Evolutionary conservation across 768 basidiomycete species (phyloP).

Genomic region (Phanerodontia chrysosporium): DNA sequence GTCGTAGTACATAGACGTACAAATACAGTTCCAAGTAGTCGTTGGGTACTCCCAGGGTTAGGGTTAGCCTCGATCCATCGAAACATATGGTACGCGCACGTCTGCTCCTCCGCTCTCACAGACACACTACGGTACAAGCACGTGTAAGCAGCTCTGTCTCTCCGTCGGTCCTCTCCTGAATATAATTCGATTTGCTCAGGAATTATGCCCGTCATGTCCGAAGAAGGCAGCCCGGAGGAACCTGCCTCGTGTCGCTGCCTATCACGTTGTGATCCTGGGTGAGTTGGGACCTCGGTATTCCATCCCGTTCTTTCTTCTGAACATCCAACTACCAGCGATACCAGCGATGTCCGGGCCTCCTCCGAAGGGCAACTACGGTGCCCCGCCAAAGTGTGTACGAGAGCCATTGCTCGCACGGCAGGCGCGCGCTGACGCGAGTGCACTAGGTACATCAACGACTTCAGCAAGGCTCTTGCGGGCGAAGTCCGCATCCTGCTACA

Average conservation of each 20-base stretch:
- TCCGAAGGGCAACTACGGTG: conserved; percentile 11
- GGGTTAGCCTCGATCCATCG: too few relatives aligned
- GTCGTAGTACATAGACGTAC: too few relatives aligned
- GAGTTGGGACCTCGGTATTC: neutral
- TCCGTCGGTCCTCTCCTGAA: too few relatives aligned
- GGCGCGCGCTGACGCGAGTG: neutral
- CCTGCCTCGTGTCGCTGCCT: neutral
- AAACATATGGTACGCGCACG: too few relatives aligned
- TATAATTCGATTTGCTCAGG: neutral
- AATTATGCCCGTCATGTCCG: neutral
- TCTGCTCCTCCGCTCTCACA: too few relatives aligned
- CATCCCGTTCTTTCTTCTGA: neutral
- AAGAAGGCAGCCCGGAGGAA: neutral
- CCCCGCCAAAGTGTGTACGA: conserved; percentile 15
- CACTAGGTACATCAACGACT: conserved; percentile 54
- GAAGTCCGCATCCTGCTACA: conserved; percentile 60
- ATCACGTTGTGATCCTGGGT: conserved; percentile 4
- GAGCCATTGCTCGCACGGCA: neutral
- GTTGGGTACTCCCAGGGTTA: too few relatives aligned
- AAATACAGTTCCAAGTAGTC: too few relatives aligned
- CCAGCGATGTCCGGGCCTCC: conserved; percentile 1
- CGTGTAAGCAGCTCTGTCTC: too few relatives aligned
- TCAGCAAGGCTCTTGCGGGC: conserved; percentile 57
- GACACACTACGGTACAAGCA: too few relatives aligned
- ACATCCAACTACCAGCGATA: neutral